Evolutionary conservation across 2,329 filamentous ascomycete species (phyloP), one percentile per base, ranked within the genome.

Genomic region (Lasiodiplodia sp.): DNA sequence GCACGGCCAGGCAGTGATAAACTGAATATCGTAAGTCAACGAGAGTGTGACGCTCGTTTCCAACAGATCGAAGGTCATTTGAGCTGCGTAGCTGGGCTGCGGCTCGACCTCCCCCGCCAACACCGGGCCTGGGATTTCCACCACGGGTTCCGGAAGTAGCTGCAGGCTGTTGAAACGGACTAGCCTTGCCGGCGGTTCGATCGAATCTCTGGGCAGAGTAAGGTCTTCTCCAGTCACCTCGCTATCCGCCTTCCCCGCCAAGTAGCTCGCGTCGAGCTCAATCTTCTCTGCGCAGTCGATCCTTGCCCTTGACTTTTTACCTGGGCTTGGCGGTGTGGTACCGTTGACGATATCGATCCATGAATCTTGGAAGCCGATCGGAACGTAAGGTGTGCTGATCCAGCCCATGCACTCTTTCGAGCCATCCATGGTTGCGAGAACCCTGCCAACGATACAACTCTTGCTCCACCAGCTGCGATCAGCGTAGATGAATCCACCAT

Each of bases 391-490:
- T 23, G 82, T 78, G 10, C 79, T 80, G 4, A 87, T 79, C 86
- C 86, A 88, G 7, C 85, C 86, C 84, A 87, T 86, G 68, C 83
- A 86, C 64, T 86, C 84, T 44, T 78, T 77, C 6, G 82, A 80
- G 16, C 79, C 82, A 8, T 80, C 75, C 34, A 81, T 66, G 52
- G 82, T 80, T 40, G 83, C 83, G 34, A 89, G 69, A 0, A 88
- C 84, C 34, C 86, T 81, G 0, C 84, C 85, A n/a, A 87, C 80
- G 38, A 88, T 79, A 49, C 83, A 86, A 53, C 78, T 79, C 73
- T 87, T 87, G 73, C 86, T 87, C 86, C 86, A 89, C 81, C 84
- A 89, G 57, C 82, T 85, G 40, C 79, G 79, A 3, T 77, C 80
- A 8, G 77, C 72, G 69, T 86, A 86, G 25, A 85, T 74, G 69